Conservation (phyloP, 495 filamentous ascomycete species). For the Hypomontagnella monticulosa region DNA sequence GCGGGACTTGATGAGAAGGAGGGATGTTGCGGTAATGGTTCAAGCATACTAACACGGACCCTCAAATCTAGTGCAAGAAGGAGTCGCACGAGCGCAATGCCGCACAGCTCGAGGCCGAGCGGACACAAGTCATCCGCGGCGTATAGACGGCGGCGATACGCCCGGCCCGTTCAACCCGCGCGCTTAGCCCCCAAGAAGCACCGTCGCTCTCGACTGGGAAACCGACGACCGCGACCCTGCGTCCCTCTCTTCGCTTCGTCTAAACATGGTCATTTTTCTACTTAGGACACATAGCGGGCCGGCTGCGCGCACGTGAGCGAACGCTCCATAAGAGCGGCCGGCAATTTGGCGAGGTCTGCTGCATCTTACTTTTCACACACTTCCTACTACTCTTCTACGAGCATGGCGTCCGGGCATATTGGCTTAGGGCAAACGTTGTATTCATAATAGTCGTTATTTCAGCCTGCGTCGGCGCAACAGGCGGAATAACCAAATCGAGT, state of each 20-base stretch:
- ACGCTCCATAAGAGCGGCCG: not conserved
- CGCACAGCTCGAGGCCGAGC: constrained; percentile 88
- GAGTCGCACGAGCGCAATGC: constrained; percentile 91
- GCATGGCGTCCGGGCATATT: constrained; percentile 42
- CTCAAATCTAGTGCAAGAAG: constrained; percentile 78
- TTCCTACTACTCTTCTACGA: constrained; percentile 28
- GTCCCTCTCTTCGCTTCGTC: constrained; percentile 5
- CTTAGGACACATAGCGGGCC: not conserved
- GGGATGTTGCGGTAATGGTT: constrained; percentile 19
- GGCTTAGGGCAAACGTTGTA: constrained; percentile 29
- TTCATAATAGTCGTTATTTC: constrained; percentile 7
- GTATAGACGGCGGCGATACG: constrained; percentile 48
- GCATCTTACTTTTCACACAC: constrained; percentile 4
- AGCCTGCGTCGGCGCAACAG: constrained; percentile 32
- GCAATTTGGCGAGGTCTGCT: constrained; percentile 8
- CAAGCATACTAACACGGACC: constrained; percentile 40
- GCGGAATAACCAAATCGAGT: constrained; percentile 12
- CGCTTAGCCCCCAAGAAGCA: not conserved
- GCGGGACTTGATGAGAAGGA: constrained; percentile 43
- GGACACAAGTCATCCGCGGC: constrained; percentile 70
- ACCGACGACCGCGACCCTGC: constrained; percentile 6
- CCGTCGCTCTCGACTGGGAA: constrained; percentile 4
- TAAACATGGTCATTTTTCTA: constrained; percentile 1
- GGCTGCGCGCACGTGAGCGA: not conserved
- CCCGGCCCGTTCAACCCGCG: constrained; percentile 1